Evolutionary conservation across 2,329 filamentous ascomycete genomes (phyloP).

Genomic region (Thelonectria blattea): DNA sequence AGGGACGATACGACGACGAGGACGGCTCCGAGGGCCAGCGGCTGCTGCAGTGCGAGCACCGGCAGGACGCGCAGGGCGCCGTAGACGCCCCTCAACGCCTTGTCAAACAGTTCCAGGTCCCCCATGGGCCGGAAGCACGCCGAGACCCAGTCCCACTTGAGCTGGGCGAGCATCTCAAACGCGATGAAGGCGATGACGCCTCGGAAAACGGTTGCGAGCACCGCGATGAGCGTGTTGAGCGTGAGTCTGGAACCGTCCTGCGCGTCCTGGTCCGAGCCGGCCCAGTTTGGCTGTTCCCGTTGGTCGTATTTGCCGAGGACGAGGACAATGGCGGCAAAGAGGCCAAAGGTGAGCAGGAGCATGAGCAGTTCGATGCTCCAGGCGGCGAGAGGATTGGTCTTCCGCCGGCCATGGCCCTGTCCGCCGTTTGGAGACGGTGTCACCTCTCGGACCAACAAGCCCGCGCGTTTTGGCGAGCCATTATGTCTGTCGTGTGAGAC

Average conservation of each 20-base stretch:
- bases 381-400: no score
- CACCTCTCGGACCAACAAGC: no score
- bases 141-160: slow-evolving; percentile 17
- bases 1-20: slow-evolving; percentile 5
- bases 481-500: no score
- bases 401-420: no score
- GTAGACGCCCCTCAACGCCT: slow-evolving; percentile 9
- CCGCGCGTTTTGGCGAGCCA: no score
- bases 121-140: slow-evolving; percentile 6
- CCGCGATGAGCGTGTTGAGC: slow-evolving; percentile 9
- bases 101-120: slow-evolving; percentile 9
- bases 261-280: no score
- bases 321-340: no score
- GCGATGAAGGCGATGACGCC: slow-evolving; percentile 4
- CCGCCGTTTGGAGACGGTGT: no score
- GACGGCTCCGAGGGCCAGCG: slow-evolving; percentile 8
- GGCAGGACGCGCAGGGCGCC: slow-evolving; percentile 8
- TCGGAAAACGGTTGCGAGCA: slow-evolving; percentile 13
- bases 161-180: slow-evolving; percentile 15
- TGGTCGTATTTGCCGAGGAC: no score
- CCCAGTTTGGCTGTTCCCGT: no score
- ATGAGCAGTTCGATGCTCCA: no score
- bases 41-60: not conserved
- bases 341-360: no score
- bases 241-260: not conserved